Evolutionary conservation across 495 filamentous ascomycete genomes (phyloP), one percentile per base, ranked within the genome.

Genomic region (Hyaloscypha variabilis): DNA sequence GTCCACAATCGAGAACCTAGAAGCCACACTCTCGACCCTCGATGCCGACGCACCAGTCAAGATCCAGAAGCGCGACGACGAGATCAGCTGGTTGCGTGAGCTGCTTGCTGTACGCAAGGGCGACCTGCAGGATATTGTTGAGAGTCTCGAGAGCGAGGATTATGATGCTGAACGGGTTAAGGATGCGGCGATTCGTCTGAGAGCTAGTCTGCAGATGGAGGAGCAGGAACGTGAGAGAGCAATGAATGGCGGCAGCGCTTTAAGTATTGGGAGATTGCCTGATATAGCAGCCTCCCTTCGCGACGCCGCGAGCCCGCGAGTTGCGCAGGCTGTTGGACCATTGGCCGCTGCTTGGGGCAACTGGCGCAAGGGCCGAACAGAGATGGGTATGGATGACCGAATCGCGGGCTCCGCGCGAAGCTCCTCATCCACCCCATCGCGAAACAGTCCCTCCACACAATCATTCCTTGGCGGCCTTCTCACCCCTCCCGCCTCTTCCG

Each of bases 161-260:
- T 93, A 90, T 73, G 88, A 97, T 77, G 82, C 84, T 36, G 84
- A 90, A 65, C 82, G 84, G 19, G 89, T 97, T 62, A 90, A 89
- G 66, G 93, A 98, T 74, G 91, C 93, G 11, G 92, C 93, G 34
- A 97, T 97, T 68, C 88, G 95, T 8, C 85, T 99, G 63, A 93
- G 91, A 72, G 91, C 96, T 23, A 97, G 95, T 70, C 83, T 99
- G 21, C 91, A 98, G 74, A 99, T 99, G 95, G 93, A 98, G 71
- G 91, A 91, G 75, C 92, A 97, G 72, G 95, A 96, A 74, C 90
- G 90, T 23, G 96, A 98, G 71, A 81, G 90, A n/a, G 82, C 82
- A 3, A 81, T 83, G 79, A 84, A 85, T 61, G 84, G 90, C 6
- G 81, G 78, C 8, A 82, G 80, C 6, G 79, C 82, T 19, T 76